Percentiles rank a stretch among this genome's conserved stretches.
phyloP scores from a whole-genome alignment of 2,329 filamentous ascomycete species.

The Colletotrichum musicola region DNA sequence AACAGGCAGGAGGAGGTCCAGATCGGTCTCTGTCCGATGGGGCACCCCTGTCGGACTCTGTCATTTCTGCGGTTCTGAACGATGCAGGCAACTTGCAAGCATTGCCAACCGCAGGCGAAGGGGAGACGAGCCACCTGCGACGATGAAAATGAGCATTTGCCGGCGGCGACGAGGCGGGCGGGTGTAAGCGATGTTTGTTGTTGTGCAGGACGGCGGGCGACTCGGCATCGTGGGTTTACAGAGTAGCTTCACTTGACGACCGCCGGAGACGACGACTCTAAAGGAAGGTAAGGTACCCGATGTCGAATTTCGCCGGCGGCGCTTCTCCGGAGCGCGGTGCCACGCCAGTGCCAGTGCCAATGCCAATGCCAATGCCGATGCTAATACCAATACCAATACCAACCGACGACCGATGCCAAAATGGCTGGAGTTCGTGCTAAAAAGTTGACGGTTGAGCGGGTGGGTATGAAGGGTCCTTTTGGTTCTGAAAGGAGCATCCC shows the following conservation, averaged over 20 bases:
- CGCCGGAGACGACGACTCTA: no score
- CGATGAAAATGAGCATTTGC: constrained; percentile 28
- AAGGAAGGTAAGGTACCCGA: no score
- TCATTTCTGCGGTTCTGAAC: constrained; percentile 25
- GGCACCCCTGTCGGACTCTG: constrained; percentile 9
- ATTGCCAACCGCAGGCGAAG: constrained; percentile 1
- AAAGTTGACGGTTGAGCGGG: constrained; percentile 15
- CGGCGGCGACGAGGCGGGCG: background rate
- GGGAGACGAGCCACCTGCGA: background rate
- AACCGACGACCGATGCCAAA: background rate
- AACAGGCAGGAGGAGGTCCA: constrained; percentile 22
- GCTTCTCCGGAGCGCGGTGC: constrained; percentile 21
- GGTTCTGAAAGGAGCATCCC: constrained; percentile 25
- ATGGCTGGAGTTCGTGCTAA: constrained; percentile 21
- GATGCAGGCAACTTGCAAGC: constrained; percentile 8
- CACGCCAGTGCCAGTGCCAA: background rate
- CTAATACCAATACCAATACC: no score
- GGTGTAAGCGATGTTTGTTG: constrained; percentile 8
- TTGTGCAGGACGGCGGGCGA: background rate
- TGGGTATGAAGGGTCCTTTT: constrained; percentile 25
- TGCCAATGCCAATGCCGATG: no score
- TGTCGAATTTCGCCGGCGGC: background rate
- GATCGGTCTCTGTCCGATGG: constrained; percentile 38
- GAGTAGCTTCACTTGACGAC: background rate
- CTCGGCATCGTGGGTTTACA: constrained; percentile 2